Percentiles rank a stretch among this genome's conserved stretches.
These are phyloP conservation scores for Penicillium nordicum DNA, from an alignment of 2,329 filamentous ascomycete genomes.

Conservation along the genomic window DNA sequence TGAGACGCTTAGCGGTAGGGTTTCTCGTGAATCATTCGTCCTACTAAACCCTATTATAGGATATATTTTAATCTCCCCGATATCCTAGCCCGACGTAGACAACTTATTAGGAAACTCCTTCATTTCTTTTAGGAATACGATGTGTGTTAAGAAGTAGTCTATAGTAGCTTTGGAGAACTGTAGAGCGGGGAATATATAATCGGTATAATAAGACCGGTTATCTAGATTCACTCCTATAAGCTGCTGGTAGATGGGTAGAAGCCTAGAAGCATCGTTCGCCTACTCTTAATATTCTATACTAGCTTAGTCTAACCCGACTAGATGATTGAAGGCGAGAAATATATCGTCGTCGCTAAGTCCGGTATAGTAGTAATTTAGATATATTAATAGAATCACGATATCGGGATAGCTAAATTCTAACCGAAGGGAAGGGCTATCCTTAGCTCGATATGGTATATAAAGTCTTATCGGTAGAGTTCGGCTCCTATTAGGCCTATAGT, in stretches of 20 bases:
- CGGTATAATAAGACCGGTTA: conserved; percentile 49
- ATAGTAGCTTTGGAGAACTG: conserved; percentile 52
- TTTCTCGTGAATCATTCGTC: conserved; percentile 57
- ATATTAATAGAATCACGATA: conserved; percentile 55
- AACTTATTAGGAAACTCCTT: conserved; percentile 63
- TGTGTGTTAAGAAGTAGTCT: conserved; percentile 59
- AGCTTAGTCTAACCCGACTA: conserved; percentile 53
- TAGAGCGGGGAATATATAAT: conserved; percentile 53
- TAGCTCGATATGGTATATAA: conserved; percentile 59
- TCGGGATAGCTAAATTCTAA: conserved; percentile 64
- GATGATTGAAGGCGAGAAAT: conserved; percentile 44
- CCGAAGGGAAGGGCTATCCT: conserved; percentile 54
- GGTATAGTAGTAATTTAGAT: conserved; percentile 54
- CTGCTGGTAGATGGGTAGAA: conserved; percentile 41
- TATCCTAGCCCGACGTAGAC: conserved; percentile 65
- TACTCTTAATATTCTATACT: conserved; percentile 46
- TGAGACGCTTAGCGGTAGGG: conserved; percentile 55
- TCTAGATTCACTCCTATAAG: conserved; percentile 57
- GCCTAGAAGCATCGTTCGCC: conserved; percentile 27
- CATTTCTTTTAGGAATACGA: conserved; percentile 61
- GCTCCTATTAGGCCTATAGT: conserved; percentile 56
- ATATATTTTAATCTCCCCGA: conserved; percentile 45
- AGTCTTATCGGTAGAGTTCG: conserved; percentile 52
- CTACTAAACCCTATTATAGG: conserved; percentile 66
- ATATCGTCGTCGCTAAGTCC: conserved; percentile 55